Base-by-base conservation (phyloP, 768 basidiomycete genomes). In the Dioszegia hungarica region DNA sequence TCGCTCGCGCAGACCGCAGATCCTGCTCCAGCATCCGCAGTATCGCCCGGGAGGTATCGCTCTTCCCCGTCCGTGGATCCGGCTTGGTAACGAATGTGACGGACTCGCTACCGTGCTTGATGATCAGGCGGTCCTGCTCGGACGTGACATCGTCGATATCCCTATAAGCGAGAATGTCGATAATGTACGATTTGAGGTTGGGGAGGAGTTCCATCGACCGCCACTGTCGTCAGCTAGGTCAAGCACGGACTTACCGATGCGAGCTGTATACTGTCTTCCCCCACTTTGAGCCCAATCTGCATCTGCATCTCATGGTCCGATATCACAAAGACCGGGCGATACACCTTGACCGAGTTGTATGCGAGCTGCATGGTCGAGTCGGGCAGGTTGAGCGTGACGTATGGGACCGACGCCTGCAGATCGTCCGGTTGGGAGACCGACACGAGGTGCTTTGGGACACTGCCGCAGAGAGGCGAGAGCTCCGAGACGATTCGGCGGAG, bases 71-170 rank as follows among this genome's bases (percentile, higher is more conserved):
- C 27, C 49, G 34, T 17, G 49, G 49, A 28, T 64, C 52, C 64
- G 63, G 60, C 37, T 62, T 37, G 0, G 71, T 60, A 31, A 73
- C 56, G 57, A 73, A 67, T 6, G 60, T 64, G 19, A 70, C 27
- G 2, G 63, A 38, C 37, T 64, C 49, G 67, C 66, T 0, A 51
- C 49, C 49, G 48, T 73, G 52, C 46, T 66, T 68, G 54, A 70
- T 59, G 31, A 65, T 54, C 25, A 71, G 52, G 20, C 66, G 62
- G 29, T 70, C 87, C 1, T 85, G 83, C 20, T 90, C 84, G 41
- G 87, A 87, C 75, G 90, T 88, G 0, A 89, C 83, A 64, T 95
- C 91, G 76, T 89, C 89, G 61, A 95, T 82, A 57, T 93, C 90
- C 3, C 82, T 77, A 24, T 92, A 76, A 5, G 84, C 81, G 52